These are phyloP conservation scores for Exophiala lecanii-corni DNA, from an alignment of 2,329 filamentous ascomycete genomes.

Conservation along the genomic window DNA sequence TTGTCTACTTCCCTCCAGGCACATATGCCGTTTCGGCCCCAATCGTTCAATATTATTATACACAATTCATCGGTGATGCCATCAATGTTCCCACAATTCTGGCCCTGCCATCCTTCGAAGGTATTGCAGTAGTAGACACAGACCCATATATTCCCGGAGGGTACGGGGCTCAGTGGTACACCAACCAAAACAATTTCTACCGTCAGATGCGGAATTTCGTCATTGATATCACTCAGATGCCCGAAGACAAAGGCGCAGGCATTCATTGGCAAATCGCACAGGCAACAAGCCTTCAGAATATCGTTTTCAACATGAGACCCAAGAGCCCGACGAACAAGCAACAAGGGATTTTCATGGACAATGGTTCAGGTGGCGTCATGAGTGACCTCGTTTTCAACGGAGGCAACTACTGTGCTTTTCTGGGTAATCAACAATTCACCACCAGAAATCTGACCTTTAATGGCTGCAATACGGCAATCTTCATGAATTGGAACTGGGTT, in stretches of 20 bases:
- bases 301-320: constrained; percentile 71
- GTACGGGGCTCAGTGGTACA: constrained; percentile 67
- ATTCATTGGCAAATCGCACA: constrained; percentile 87
- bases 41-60: constrained; percentile 85
- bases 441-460: constrained; percentile 79
- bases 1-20: constrained; percentile 88
- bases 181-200: constrained; percentile 80
- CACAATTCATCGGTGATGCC: constrained; percentile 83
- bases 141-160: constrained; percentile 66
- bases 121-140: constrained; percentile 84
- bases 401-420: constrained; percentile 70
- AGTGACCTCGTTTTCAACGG: constrained; percentile 78
- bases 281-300: constrained; percentile 74
- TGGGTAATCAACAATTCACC: constrained; percentile 85
- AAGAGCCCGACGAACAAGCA: constrained; percentile 65
- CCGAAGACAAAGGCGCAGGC: constrained; percentile 54
- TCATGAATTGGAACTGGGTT: constrained; percentile 89
- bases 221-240: constrained; percentile 68
- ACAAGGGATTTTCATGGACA: constrained; percentile 78
- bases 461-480: constrained; percentile 74
- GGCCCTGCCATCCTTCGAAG: constrained; percentile 65
- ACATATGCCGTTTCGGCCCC: constrained; percentile 78
- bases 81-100: constrained; percentile 68
- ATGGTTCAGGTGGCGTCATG: constrained; percentile 77
- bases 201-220: constrained; percentile 77